Evolutionary conservation across 2,329 filamentous ascomycete species (phyloP).

Genomic region (Phaeophleospora eucalypticola): DNA sequence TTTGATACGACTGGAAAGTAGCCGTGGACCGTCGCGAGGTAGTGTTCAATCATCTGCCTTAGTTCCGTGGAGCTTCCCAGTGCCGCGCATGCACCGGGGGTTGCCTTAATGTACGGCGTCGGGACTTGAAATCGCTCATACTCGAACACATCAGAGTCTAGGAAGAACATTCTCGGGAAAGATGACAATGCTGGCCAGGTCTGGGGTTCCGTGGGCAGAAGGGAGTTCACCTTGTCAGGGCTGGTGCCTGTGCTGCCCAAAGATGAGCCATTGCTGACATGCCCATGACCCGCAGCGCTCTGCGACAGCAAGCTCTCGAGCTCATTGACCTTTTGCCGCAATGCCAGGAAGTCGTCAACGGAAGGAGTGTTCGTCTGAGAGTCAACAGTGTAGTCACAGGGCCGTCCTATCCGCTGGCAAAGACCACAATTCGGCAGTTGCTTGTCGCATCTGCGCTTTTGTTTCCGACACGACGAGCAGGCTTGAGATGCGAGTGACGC

Average conservation of each 20-base stretch:
- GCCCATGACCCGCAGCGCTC: constrained; percentile 7
- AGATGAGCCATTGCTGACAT: constrained; percentile 14
- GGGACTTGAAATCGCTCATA: constrained; percentile 37
- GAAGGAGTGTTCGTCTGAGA: constrained; percentile 12
- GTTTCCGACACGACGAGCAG: constrained; percentile 43
- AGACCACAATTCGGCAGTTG: constrained; percentile 46
- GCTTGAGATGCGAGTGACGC: constrained; percentile 35
- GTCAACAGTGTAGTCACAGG: constrained; percentile 25
- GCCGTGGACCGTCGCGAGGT: constrained; percentile 44
- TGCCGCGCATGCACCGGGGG: constrained; percentile 33
- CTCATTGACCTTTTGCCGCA: constrained; percentile 23
- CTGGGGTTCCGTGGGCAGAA: constrained; percentile 12
- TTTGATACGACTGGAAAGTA: constrained; percentile 50
- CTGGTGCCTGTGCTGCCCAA: constrained; percentile 24
- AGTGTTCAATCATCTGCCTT: constrained; percentile 38
- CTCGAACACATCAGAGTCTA: constrained; percentile 42
- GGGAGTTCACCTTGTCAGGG: constrained; percentile 23
- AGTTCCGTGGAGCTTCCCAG: constrained; percentile 39
- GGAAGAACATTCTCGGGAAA: constrained; percentile 44
- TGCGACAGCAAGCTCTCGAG: constrained; percentile 19
- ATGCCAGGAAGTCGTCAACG: constrained; percentile 20
- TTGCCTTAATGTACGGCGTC: constrained; percentile 38
- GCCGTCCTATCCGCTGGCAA: constrained; percentile 33
- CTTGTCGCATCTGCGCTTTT: constrained; percentile 54
- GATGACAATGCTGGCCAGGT: constrained; percentile 11